Evolutionary conservation across 257 asterid genomes (phyloP), one percentile per base, ranked within the genome.

Genomic region (Verbena officinalis): DNA sequence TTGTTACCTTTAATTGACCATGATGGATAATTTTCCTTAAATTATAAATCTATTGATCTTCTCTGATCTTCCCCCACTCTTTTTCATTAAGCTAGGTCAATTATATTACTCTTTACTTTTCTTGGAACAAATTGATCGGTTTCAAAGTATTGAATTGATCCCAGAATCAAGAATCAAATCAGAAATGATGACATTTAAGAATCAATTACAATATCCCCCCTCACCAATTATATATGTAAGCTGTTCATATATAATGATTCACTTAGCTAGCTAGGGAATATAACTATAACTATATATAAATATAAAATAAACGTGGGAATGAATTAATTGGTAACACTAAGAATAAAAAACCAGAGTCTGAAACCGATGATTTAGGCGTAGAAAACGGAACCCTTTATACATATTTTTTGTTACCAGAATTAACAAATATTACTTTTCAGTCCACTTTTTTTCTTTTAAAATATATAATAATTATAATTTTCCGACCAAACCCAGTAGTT

Each of bases 341-440:
- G 2, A 2, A 27, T 5, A 2, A 27, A 27, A 24, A 1, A 66
- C 5, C 42, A 22, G 73, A 14, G 73, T 46, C 61, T 43, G 45
- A 65, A 72, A 50, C 50, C 79, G 79, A 55, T 63, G 60, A 83
- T 78, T 73, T 62, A 77, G 88, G 84, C 88, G 76, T 69, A 59
- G 71, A 70, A 65, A 69, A 36, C 56, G 84, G 88, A 65, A 59
- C 69, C 38, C 27, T 71, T 65, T 78, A n/a, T n/a, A n/a, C n/a
- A n/a, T n/a, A n/a, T n/a, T n/a, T n/a, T 65, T 27, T 27, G 2
- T 27, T 5, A 27, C 33, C 33, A 45, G 17, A 40, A 64, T 76
- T 59, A 20, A 65, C 33, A 65, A 44, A 33, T 59, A 50, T 66
- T 59, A 39, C 69, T 72, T 59, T 73, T 48, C 58, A 44, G 53